Evolutionary conservation across 345 rosid species (phyloP).

Genomic region (Ceriops decandra): DNA sequence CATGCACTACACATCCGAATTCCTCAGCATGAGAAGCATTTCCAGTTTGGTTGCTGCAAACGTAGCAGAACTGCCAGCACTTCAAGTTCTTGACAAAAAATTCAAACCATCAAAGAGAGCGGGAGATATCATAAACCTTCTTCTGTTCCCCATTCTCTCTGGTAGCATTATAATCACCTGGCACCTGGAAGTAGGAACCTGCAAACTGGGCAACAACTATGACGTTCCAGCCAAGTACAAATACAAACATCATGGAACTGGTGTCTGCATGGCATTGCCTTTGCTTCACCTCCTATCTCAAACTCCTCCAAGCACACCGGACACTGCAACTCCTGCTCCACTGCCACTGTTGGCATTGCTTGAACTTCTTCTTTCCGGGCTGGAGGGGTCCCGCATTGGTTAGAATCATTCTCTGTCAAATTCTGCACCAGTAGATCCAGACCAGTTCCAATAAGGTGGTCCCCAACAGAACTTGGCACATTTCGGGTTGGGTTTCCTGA

Average conservation of each 20-base stretch:
- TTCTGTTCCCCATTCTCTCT: conserved; percentile 12
- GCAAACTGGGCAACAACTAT: conserved; percentile 63
- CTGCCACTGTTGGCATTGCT: conserved; percentile 34
- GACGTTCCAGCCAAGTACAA: conserved; percentile 55
- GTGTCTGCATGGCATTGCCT: conserved; percentile 60
- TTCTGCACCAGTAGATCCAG: conserved; percentile 40
- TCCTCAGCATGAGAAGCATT: conserved; percentile 24
- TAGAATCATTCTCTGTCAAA: conserved; percentile 38
- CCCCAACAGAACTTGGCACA: conserved; percentile 22
- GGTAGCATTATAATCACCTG: conserved; percentile 23
- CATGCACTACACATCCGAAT: background rate
- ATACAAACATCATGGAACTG: conserved; percentile 54
- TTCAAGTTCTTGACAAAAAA: conserved; percentile 21
- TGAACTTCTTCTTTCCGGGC: conserved; percentile 35
- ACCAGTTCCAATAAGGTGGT: conserved; percentile 43
- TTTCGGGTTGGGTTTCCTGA: conserved; percentile 10
- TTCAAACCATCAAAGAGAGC: conserved; percentile 29
- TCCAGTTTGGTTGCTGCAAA: conserved; percentile 7
- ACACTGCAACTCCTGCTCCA: conserved; percentile 36
- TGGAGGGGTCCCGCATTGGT: conserved; percentile 36
- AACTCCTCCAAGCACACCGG: conserved; percentile 55
- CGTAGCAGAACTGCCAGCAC: conserved; percentile 15
- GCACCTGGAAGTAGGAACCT: conserved; percentile 33
- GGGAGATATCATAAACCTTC: conserved; percentile 27
- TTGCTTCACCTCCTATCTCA: conserved; percentile 52